Conservation (phyloP, 768 basidiomycete genomes). For the Auriscalpium vulgare region DNA sequence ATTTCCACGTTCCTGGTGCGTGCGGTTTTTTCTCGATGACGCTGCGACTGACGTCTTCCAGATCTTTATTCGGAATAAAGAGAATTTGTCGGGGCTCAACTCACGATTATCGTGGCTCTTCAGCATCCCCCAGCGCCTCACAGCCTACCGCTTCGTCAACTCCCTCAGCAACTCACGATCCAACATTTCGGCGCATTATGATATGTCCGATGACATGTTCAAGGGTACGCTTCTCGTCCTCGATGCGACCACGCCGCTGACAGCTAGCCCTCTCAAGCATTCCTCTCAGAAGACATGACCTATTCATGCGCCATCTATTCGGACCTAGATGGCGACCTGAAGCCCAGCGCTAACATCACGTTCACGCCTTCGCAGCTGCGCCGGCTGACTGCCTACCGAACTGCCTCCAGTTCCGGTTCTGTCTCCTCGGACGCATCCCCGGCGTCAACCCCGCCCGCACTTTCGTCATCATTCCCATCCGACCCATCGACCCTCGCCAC, state of each 20-base stretch:
- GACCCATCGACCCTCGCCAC: background rate
- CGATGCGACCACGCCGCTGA: background rate
- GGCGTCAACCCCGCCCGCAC: background rate
- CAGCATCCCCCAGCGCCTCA: slow-evolving; percentile 1
- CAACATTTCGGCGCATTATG: slow-evolving; percentile 30
- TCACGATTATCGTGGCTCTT: slow-evolving; percentile 7
- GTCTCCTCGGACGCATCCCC: background rate
- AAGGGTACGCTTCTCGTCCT: slow-evolving; percentile 4
- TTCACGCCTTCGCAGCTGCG: background rate
- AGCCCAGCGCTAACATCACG: background rate
- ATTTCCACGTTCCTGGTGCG: slow-evolving; percentile 7
- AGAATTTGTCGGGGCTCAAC: slow-evolving; percentile 10
- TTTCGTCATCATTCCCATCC: background rate
- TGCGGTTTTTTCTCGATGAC: background rate
- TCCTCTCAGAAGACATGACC: slow-evolving; percentile 33
- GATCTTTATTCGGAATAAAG: slow-evolving; percentile 10
- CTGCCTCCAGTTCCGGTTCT: background rate
- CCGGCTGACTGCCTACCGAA: background rate
- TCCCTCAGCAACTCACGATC: slow-evolving; percentile 13
- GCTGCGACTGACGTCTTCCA: background rate
- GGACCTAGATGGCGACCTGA: slow-evolving; percentile 22
- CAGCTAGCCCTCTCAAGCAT: slow-evolving; percentile 3
- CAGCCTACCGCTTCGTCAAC: slow-evolving; percentile 7
- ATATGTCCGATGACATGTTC: slow-evolving; percentile 36
- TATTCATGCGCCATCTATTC: slow-evolving; percentile 36